These are phyloP conservation scores for Entamoeba moshkovskii DNA, from an alignment of 208 protist species.

Conservation along the genomic window DNA sequence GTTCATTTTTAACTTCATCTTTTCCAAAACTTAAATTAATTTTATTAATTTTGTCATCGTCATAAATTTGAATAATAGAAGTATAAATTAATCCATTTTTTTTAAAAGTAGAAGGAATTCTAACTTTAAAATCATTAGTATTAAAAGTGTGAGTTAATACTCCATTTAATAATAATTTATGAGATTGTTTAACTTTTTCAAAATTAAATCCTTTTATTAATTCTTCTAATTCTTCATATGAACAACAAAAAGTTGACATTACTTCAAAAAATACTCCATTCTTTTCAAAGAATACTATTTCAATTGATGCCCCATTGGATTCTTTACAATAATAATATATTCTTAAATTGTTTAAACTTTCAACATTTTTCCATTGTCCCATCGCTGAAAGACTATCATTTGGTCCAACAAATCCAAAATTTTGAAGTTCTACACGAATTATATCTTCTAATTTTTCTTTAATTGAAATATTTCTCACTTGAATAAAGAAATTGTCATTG, in stretches of 20 bases:
- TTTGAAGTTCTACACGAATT: not conserved
- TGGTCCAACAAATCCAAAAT: not conserved
- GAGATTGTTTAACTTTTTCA: not conserved
- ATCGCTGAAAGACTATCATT: not conserved
- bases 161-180: not conserved
- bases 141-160: not conserved
- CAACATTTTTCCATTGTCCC: not conserved
- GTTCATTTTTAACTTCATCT: not conserved
- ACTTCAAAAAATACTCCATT: not conserved
- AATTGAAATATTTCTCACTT: not conserved
- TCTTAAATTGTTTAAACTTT: not conserved
- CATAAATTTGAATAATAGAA: not conserved
- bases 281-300: not conserved
- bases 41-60: not conserved
- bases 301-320: not conserved
- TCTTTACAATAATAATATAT: not conserved
- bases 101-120: not conserved
- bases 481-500: not conserved
- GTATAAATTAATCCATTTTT: not conserved
- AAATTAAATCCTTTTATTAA: not conserved
- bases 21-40: not conserved
- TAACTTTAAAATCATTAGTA: not conserved
- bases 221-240: not conserved
- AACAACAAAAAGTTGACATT: not conserved
- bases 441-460: not conserved